A percentile compares a stretch with the other conserved stretches of the same genome.
Evolutionary conservation across 2,329 filamentous ascomycete species (phyloP).

Genomic region (Hawksworthiomyces lignivorus): DNA sequence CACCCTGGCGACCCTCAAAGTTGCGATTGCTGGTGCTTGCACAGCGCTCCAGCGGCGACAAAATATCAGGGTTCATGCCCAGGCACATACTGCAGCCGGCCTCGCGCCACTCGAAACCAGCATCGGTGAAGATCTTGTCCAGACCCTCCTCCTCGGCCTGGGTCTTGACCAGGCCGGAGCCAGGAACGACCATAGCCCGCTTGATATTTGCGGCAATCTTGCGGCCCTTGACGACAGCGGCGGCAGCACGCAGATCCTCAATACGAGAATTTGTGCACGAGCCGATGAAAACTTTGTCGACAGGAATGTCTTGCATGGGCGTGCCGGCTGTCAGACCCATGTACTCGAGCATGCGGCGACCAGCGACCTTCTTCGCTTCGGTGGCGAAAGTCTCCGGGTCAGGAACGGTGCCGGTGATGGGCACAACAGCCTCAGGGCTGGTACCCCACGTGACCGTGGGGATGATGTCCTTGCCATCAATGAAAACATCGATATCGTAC

Average conservation of each 20-base stretch:
- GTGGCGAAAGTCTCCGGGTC: conserved; percentile 80
- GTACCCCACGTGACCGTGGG: conserved; percentile 97
- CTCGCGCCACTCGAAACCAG: conserved; percentile 96
- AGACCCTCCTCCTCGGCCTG: conserved; percentile 88
- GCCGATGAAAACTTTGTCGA: conserved; percentile 97
- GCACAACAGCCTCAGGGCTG: conserved; percentile 90
- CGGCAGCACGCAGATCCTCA: conserved; percentile 85
- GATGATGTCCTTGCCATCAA: conserved; percentile 86
- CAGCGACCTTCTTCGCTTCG: conserved; percentile 71
- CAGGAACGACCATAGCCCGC: conserved; percentile 92
- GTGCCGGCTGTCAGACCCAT: conserved; percentile 88
- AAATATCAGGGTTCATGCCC: conserved; percentile 98
- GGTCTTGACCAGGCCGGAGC: conserved; percentile 87
- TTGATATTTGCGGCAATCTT: conserved; percentile 84
- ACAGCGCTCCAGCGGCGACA: conserved; percentile 85
- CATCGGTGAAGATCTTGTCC: conserved; percentile 83
- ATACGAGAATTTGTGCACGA: conserved; percentile 97
- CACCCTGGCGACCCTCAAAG: conserved; percentile 93
- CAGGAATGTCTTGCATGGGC: conserved; percentile 78
- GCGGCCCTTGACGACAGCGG: conserved; percentile 76
- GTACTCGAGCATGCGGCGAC: conserved; percentile 80
- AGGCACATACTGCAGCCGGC: conserved; percentile 98
- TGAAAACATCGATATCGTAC: conserved; percentile 82
- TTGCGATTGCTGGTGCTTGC: conserved; percentile 95
- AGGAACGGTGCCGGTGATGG: conserved; percentile 85